These are phyloP conservation scores for Acorus gramineus DNA, from an alignment of 106 monocot genomes.

Conservation along the genomic window DNA sequence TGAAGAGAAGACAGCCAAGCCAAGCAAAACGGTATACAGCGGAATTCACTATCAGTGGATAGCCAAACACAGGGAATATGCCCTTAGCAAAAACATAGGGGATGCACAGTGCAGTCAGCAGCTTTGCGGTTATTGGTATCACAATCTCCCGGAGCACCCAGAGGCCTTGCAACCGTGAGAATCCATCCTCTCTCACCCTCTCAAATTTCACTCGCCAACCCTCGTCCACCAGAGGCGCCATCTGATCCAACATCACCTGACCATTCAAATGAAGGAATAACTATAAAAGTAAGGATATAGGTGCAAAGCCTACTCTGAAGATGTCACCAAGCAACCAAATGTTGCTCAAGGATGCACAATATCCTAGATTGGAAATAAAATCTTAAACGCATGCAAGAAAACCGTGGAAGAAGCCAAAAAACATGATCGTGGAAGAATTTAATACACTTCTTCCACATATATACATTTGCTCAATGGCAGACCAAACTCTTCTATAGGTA, in stretches of 20 bases:
- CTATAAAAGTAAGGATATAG: not conserved
- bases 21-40: constrained; percentile 94
- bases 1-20: constrained; percentile 79
- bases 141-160: constrained; percentile 93
- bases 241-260: constrained; percentile 95
- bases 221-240: constrained; percentile 89
- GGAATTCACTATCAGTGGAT: constrained; percentile 81
- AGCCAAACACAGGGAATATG: constrained; percentile 80
- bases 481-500: too few species aligned
- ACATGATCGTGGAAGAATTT: too few species aligned
- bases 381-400: too few species aligned
- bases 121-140: constrained; percentile 65
- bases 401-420: too few species aligned
- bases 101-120: constrained; percentile 82
- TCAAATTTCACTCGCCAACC: constrained; percentile 83
- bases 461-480: too few species aligned
- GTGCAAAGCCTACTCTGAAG: too few species aligned
- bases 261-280: not conserved
- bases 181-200: constrained; percentile 82
- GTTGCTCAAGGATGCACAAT: too few species aligned
- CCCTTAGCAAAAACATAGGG: constrained; percentile 93
- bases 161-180: constrained; percentile 67
- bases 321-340: too few species aligned
- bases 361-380: too few species aligned
- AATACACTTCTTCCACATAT: too few species aligned